A percentile compares a stretch with the other conserved stretches of the same genome.
Conservation (phyloP, 1,284 basidiomycete species). For the Phellinidium pouzarii region DNA sequence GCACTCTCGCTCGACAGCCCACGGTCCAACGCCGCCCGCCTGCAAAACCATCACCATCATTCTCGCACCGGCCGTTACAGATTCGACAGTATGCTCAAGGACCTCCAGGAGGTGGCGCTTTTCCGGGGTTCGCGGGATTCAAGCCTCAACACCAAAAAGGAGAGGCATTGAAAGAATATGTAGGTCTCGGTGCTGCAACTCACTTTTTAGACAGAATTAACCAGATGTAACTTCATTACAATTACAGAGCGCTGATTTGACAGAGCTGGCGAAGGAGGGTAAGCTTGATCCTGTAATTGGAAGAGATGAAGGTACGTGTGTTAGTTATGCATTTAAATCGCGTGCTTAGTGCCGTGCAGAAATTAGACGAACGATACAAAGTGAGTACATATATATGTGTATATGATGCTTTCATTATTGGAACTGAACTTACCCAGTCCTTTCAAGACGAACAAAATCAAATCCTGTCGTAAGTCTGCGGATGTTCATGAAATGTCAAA, state of each 20-base stretch:
- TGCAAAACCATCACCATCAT: not conserved
- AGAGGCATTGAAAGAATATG: slow-evolving; percentile 79
- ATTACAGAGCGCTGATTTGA: slow-evolving; percentile 72
- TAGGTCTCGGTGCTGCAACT: slow-evolving; percentile 32
- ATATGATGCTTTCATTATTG: not conserved
- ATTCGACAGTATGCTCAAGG: slow-evolving; percentile 29
- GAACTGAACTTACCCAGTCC: slow-evolving; percentile 36
- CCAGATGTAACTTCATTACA: not conserved
- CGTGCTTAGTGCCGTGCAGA: slow-evolving; percentile 38
- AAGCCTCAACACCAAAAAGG: slow-evolving; percentile 63
- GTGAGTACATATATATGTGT: slow-evolving; percentile 35
- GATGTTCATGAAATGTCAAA: not conserved
- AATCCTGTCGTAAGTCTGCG: slow-evolving; percentile 68
- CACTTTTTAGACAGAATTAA: not conserved
- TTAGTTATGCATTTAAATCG: not conserved
- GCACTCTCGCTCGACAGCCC: not conserved
- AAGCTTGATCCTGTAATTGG: slow-evolving; percentile 90
- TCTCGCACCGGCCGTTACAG: not conserved
- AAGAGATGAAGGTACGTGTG: slow-evolving; percentile 63
- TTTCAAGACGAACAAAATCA: slow-evolving; percentile 78
- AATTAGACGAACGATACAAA: slow-evolving; percentile 86
- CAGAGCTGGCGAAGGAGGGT: slow-evolving; percentile 74
- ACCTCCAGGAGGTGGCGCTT: slow-evolving; percentile 37
- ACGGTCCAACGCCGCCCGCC: no score
- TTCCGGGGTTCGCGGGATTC: slow-evolving; percentile 58